A percentile compares a stretch with the other conserved stretches of the same genome.
phyloP scores from a whole-genome alignment of 2,329 filamentous ascomycete species.

The Pseudogymnoascus sp. region DNA sequence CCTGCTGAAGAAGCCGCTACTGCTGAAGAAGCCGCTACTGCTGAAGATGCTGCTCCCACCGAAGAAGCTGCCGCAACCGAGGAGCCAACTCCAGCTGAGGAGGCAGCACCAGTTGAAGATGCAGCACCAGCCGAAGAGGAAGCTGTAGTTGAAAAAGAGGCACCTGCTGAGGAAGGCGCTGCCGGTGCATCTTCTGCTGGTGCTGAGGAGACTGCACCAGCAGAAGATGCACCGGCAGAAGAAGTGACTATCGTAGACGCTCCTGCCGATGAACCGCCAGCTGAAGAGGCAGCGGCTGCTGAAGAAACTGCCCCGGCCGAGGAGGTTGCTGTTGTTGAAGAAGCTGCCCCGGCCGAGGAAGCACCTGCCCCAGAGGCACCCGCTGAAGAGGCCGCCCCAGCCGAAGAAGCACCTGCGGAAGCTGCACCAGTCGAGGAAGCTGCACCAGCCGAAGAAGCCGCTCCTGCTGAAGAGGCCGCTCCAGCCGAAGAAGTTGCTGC shows the following conservation, averaged over 20 bases:
- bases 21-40: too few species aligned
- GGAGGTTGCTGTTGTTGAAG: not conserved
- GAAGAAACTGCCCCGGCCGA: not conserved
- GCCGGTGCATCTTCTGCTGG: too few species aligned
- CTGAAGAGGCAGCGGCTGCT: not conserved
- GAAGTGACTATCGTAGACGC: not conserved
- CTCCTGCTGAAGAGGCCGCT: not conserved
- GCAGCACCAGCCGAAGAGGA: too few species aligned
- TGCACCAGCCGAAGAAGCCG: too few species aligned
- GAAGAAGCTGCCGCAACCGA: not conserved
- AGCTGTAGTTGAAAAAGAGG: not conserved
- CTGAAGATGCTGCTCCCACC: not conserved
- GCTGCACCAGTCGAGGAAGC: too few species aligned
- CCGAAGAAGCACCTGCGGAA: too few species aligned
- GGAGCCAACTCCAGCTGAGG: not conserved
- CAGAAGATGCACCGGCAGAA: not conserved
- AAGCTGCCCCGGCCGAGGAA: not conserved
- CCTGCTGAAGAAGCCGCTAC: not conserved
- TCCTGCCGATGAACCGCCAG: not conserved
- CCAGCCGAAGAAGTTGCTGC: not conserved
- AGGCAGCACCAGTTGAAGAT: constrained; percentile 15
- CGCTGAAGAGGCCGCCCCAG: too few species aligned
- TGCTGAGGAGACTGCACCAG: not conserved
- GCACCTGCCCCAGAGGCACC: too few species aligned
- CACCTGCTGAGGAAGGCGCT: too few species aligned